Evolutionary conservation across 2,329 filamentous ascomycete genomes (phyloP), one percentile per base, ranked within the genome.

Genomic region (Colletotrichum sp.): DNA sequence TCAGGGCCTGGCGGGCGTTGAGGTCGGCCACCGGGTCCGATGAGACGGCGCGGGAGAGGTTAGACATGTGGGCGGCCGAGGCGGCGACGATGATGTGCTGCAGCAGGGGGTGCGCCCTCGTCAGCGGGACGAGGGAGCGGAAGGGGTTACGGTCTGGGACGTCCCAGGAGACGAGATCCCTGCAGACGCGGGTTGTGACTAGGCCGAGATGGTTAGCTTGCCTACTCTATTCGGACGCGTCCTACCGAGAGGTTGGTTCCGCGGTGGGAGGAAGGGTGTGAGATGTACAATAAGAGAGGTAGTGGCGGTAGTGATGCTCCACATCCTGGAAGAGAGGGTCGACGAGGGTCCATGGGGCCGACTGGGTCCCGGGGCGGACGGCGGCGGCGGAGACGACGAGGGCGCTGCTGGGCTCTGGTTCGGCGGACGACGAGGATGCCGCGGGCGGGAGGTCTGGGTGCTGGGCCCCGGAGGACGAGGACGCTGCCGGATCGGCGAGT

Each of bases 241-340:
- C n/a, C 48, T 52, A 32, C 48, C 61, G 16, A 52, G 43, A 64
- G 64, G 39, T 68, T 64, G 71, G 65, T 43, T 60, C 43, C 43
- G 43, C 43, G 43, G 18, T 48, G 39, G 39, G 39, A 48, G 39
- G 39, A 77, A 9, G 57, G 59, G 57, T 52, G 59, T 63, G 59
- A 70, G 69, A 79, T 82, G 72, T 81, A 87, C 85, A 87, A 77
- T 87, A 87, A 64, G 83, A 83, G 64, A 87, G 81, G 73, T 87
- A 87, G 77, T 85, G 82, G 16, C 85, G 82, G 74, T 86, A 81
- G 60, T 83, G 36, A 89, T 86, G 43, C 88, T 88, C 36, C 87
- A 92, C 78, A 86, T 92, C 84, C 90, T 93, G 85, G 76, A 84
- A 86, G 36, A 87, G 76, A 64, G 85, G 86, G 77, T 88, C 87